A percentile compares a stretch with the other conserved stretches of the same genome.
Conservation (phyloP, 2,329 filamentous ascomycete genomes). For the Ophiocordyceps sinensis region DNA sequence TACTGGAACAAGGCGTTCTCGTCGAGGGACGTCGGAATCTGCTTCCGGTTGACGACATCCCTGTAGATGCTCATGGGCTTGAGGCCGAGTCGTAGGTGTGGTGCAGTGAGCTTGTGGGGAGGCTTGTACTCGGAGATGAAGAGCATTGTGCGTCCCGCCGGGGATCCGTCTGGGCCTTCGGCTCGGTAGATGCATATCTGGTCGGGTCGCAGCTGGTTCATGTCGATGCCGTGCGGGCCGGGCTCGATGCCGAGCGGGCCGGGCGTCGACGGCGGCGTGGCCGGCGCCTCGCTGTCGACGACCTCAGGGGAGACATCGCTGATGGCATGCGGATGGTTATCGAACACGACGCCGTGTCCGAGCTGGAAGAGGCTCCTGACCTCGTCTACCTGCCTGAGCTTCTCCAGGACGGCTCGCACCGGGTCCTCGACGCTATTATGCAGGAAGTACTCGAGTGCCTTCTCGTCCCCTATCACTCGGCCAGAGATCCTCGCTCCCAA, state of each 20-base stretch:
- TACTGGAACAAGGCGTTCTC: conserved; percentile 7
- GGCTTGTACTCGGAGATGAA: too few relatives aligned
- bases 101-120: conserved; percentile 15
- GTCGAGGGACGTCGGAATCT: conserved; percentile 10
- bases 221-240: conserved; percentile 3
- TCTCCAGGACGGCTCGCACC: conserved; percentile 13
- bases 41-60: conserved; percentile 17
- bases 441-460: conserved; percentile 13
- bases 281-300: neutral
- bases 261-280: conserved; percentile 5
- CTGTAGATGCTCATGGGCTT: conserved; percentile 24
- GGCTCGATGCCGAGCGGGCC: too few relatives aligned
- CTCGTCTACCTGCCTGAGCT: conserved; percentile 9
- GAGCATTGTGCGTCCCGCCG: too few relatives aligned
- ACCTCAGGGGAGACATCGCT: conserved; percentile 6
- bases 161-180: too few relatives aligned
- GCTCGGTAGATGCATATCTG: conserved; percentile 9
- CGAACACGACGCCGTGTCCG: conserved; percentile 16
- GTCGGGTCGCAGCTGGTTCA: conserved; percentile 14
- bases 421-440: conserved; percentile 8
- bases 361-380: conserved; percentile 10
- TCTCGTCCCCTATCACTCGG: conserved; percentile 12
- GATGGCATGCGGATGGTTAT: conserved; percentile 14
- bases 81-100: conserved; percentile 26
- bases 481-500: conserved; percentile 9